Conservation (phyloP, 2,329 filamentous ascomycete species). For the Pyrenophora teres region DNA sequence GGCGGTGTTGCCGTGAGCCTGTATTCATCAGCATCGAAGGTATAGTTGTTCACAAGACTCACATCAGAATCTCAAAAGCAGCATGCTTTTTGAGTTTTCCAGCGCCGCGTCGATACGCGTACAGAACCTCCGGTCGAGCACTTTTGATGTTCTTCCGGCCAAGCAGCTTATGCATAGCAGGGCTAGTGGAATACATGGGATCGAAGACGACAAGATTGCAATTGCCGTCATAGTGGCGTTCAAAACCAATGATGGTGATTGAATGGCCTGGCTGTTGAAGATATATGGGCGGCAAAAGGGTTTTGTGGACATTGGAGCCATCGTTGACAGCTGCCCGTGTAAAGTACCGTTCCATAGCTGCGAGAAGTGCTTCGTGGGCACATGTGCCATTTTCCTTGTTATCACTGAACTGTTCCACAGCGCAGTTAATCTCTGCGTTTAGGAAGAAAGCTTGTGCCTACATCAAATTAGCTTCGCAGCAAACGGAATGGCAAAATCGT, state of each 20-base stretch:
- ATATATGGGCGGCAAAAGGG: conserved; percentile 81
- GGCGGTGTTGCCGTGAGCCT: conserved; percentile 47
- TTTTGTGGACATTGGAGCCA: conserved; percentile 67
- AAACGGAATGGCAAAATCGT: conserved; percentile 19
- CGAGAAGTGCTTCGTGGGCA: conserved; percentile 62
- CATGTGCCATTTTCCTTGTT: conserved; percentile 54
- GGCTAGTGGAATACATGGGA: conserved; percentile 75
- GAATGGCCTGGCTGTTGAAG: conserved; percentile 91
- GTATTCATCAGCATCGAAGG: conserved; percentile 6
- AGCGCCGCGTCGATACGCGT: conserved; percentile 70
- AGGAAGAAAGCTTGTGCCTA: conserved; percentile 80
- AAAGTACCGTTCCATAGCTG: conserved; percentile 77
- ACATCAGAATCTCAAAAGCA: conserved; percentile 82
- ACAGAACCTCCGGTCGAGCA: conserved; percentile 61
- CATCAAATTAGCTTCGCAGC: conserved; percentile 14
- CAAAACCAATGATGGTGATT: conserved; percentile 84
- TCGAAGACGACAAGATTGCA: conserved; percentile 84
- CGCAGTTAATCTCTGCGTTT: conserved; percentile 64
- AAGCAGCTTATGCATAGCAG: conserved; percentile 64
- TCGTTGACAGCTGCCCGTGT: conserved; percentile 56
- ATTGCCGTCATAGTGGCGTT: conserved; percentile 67
- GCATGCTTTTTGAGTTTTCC: conserved; percentile 71
- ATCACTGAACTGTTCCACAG: conserved; percentile 59
- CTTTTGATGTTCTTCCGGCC: conserved; percentile 53
- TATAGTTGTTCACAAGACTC: conserved; percentile 32